A percentile compares a stretch with the other conserved stretches of the same genome.
Evolutionary conservation across 768 basidiomycete species (phyloP).

Genomic region (Suillus clintonianus): DNA sequence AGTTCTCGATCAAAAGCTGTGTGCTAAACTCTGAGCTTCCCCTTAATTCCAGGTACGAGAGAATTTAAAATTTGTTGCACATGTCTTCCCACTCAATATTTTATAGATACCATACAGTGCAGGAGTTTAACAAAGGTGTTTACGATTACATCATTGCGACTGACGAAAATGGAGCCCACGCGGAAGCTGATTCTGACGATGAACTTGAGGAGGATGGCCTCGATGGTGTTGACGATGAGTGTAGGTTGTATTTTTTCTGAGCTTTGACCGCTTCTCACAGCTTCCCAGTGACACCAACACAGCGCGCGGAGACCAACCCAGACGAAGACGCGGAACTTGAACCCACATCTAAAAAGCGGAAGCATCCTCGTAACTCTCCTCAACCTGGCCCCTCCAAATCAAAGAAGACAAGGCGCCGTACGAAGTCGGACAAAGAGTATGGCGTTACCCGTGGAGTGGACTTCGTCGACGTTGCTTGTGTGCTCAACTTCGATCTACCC

Average conservation of each 20-base stretch:
- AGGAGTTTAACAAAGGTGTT: slow-evolving; percentile 98
- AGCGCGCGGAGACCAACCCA: slow-evolving; percentile 37
- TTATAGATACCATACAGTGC: slow-evolving; percentile 88
- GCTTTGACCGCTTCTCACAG: slow-evolving; percentile 19
- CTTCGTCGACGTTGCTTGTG: slow-evolving; percentile 95
- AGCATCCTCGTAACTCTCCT: slow-evolving; percentile 47
- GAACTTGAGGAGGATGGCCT: slow-evolving; percentile 39
- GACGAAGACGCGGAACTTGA: slow-evolving; percentile 21
- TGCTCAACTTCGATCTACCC: slow-evolving; percentile 98
- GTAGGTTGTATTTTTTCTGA: slow-evolving; percentile 21
- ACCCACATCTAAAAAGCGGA: slow-evolving; percentile 53
- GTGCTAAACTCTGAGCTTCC: slow-evolving; percentile 96
- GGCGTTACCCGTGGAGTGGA: slow-evolving; percentile 96
- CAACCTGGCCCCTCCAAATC: slow-evolving; percentile 29
- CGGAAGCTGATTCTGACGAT: slow-evolving; percentile 50
- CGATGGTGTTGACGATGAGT: slow-evolving; percentile 23
- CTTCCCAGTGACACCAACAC: slow-evolving; percentile 53
- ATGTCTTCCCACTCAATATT: background rate
- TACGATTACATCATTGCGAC: slow-evolving; percentile 99
- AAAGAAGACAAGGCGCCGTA: slow-evolving; percentile 55
- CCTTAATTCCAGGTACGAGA: slow-evolving; percentile 77
- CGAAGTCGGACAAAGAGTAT: slow-evolving; percentile 71
- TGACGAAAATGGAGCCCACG: slow-evolving; percentile 73
- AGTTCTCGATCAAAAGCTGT: slow-evolving; percentile 95
- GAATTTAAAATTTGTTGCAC: background rate